Conservation (phyloP, 2,329 filamentous ascomycete genomes). For the Rutstroemia sp. region DNA sequence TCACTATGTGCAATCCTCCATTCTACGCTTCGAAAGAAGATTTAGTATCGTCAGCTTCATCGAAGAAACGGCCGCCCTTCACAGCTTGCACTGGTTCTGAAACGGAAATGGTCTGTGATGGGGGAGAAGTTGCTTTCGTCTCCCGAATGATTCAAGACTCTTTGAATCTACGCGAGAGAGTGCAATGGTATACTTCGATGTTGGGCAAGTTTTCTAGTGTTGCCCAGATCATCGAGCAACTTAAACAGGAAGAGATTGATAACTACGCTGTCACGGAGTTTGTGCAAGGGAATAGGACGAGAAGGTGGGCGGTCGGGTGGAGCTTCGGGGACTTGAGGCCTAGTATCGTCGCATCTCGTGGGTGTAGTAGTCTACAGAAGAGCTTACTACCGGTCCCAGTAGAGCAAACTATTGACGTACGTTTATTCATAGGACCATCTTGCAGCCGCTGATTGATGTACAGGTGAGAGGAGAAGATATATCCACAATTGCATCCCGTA, state of each 20-base stretch:
- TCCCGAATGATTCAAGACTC: constrained; percentile 65
- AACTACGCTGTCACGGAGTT: constrained; percentile 84
- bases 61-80: constrained; percentile 61
- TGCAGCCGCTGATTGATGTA: neutral
- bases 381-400: constrained; percentile 46
- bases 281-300: constrained; percentile 69
- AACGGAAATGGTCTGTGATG: constrained; percentile 77
- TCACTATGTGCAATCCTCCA: constrained; percentile 90
- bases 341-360: constrained; percentile 35
- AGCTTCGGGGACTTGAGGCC: constrained; percentile 67
- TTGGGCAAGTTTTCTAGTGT: constrained; percentile 72
- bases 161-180: constrained; percentile 46
- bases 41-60: constrained; percentile 54
- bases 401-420: constrained; percentile 33
- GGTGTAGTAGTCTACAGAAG: constrained; percentile 35
- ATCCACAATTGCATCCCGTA: constrained; percentile 8
- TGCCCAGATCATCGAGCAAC: constrained; percentile 51
- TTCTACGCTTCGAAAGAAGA: constrained; percentile 77
- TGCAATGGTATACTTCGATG: constrained; percentile 90
- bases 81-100: constrained; percentile 70
- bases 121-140: constrained; percentile 74
- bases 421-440: neutral
- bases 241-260: constrained; percentile 49
- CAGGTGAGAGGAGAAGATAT: neutral
- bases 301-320: constrained; percentile 85